Base-by-base conservation (phyloP, 352 stramenopile genomes). In the Phytophthora boehmeriae region DNA sequence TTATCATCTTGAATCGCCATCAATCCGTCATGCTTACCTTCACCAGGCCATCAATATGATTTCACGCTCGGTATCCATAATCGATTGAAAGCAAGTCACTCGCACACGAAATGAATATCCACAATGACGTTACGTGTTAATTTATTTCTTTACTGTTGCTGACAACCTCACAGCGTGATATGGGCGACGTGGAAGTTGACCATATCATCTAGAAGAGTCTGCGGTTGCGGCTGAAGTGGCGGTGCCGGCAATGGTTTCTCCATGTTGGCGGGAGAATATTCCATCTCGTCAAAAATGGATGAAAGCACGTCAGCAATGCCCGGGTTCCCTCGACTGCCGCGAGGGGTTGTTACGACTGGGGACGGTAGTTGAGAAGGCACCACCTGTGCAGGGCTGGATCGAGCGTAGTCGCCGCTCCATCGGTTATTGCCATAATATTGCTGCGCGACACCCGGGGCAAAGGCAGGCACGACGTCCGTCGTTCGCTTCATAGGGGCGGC, bases 141-240 rank as follows among this genome's bases (percentile, higher is more conserved):
- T 27, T 69, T 67, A 57, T 52, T 68, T 45, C 19, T 5, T 45
- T 56, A 38, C 30, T 43, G 22, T 36, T 58, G 44, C 38, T 53
- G 46, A 41, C 32, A 28, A 30, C 36, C 36, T 54, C 47, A 70
- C 39, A 66, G 47, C 58, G 72, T 48, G 43, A 77, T 74, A 27
- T 74, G 62, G 52, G 53, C 55, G 47, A 80, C 67, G 43, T 82
- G 70, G 51, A 80, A 82, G 59, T 61, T 71, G 32, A 82, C 68
- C 59, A 82, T 78, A 22, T 79, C 70, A 46, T 82, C 73, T 17
- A 82, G 39, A 22, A 82, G 30, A 38, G 69, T 77, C 42, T 71
- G 60, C 25, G 48, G 19, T 23, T 67, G 62, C 14, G 48, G 49
- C 39, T 70, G 60, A 34, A 69, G 50, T 41, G 51, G 51, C 20